phyloP scores from a whole-genome alignment of 2,329 filamentous ascomycete genomes.

The Sclerotiophoma versabilis region DNA sequence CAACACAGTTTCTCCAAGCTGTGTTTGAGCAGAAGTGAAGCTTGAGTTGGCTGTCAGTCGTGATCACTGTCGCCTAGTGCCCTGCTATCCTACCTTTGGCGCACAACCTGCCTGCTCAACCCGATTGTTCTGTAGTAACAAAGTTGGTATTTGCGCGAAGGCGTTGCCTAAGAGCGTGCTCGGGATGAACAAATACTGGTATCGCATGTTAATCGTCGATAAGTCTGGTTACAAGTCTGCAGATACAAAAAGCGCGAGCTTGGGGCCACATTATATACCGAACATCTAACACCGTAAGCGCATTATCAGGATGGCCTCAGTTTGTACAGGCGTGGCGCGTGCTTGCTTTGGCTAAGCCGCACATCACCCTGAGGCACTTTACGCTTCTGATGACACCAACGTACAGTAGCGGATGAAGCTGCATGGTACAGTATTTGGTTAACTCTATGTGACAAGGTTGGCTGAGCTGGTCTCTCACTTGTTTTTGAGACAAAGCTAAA shows the following conservation, averaged over 20 bases:
- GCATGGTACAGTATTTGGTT: conserved; percentile 2
- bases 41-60: conserved; percentile 1
- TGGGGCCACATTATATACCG: background rate
- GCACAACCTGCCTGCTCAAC: conserved; percentile 2
- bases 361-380: conserved; percentile 8
- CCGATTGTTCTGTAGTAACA: conserved; percentile 11
- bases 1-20: conserved; percentile 6
- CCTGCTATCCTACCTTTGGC: conserved; percentile 15
- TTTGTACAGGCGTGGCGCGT: conserved; percentile 6
- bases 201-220: background rate
- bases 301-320: background rate
- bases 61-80: background rate
- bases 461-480: background rate
- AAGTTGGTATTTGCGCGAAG: conserved; percentile 8
- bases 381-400: conserved; percentile 9
- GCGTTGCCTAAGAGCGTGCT: background rate
- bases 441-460: background rate
- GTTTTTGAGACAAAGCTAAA: background rate
- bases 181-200: background rate
- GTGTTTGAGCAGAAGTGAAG: background rate
- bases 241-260: background rate
- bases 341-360: background rate
- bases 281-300: background rate
- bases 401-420: conserved; percentile 11
- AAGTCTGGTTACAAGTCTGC: background rate